A percentile compares a stretch with the other conserved stretches of the same genome.
Conservation (phyloP, 768 basidiomycete genomes). For the Chlorophyllum brunneum region DNA sequence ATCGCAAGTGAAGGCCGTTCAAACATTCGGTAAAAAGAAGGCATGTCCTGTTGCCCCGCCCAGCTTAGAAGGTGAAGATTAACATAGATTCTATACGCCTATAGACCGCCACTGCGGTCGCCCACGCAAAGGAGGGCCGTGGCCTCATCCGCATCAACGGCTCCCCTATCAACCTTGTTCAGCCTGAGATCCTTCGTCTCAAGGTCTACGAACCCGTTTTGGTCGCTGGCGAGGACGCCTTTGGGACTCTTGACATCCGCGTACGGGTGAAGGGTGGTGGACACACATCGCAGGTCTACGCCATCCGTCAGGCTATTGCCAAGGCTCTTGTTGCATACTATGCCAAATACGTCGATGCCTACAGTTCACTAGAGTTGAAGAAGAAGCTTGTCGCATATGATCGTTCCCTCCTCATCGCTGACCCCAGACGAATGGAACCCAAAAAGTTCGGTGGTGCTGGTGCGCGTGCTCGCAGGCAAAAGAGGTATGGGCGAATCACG, state of each 20-base stretch:
- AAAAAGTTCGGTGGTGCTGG: slow-evolving; percentile 99
- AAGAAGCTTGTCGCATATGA: slow-evolving; percentile 97
- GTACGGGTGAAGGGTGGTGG: slow-evolving; percentile 99
- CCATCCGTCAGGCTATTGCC: slow-evolving; percentile 97
- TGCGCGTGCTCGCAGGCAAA: slow-evolving; percentile 98
- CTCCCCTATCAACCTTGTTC: slow-evolving; percentile 92
- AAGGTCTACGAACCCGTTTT: slow-evolving; percentile 98
- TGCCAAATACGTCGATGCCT: slow-evolving; percentile 98
- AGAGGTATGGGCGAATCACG: slow-evolving; percentile 56
- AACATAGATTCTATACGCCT: slow-evolving; percentile 7
- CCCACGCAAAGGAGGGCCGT: slow-evolving; percentile 93
- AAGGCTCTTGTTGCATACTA: slow-evolving; percentile 98
- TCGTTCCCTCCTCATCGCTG: slow-evolving; percentile 84
- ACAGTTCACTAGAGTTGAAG: slow-evolving; percentile 95
- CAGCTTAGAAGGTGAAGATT: not conserved
- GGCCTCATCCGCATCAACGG: slow-evolving; percentile 97
- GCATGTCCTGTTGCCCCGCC: slow-evolving; percentile 34
- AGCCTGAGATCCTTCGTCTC: slow-evolving; percentile 93
- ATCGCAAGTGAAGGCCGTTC: slow-evolving; percentile 83
- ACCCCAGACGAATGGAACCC: slow-evolving; percentile 97
- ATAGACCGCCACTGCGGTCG: slow-evolving; percentile 97
- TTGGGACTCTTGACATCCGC: slow-evolving; percentile 88
- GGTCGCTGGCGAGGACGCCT: slow-evolving; percentile 87
- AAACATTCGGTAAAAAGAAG: slow-evolving; percentile 99
- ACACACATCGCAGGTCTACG: slow-evolving; percentile 98